A percentile compares a stretch with the other conserved stretches of the same genome.
Evolutionary conservation across 371 early-diverging fungal species (phyloP).

Genomic region (Apophysomyces ossiformis): DNA sequence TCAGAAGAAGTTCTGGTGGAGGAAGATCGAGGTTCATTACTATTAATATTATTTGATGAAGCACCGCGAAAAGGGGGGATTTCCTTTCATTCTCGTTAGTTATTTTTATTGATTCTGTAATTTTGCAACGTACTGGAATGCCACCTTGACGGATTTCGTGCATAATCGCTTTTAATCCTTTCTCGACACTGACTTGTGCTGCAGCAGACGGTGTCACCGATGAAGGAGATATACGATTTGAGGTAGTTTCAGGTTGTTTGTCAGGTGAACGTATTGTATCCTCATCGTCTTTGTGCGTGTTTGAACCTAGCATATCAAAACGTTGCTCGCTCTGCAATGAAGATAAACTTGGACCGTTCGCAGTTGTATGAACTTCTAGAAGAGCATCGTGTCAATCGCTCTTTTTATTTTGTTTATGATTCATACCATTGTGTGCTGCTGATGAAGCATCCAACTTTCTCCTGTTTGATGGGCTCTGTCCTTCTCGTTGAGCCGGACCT

Average conservation of each 20-base stretch:
- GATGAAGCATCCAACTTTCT: background rate
- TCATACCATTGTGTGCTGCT: background rate
- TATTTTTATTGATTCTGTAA: background rate
- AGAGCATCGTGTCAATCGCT: background rate
- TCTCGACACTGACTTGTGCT: background rate
- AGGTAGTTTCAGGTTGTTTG: too few species aligned
- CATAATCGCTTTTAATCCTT: background rate
- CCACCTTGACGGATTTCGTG: background rate
- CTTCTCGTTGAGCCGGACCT: constrained; percentile 5
- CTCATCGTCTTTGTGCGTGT: too few species aligned
- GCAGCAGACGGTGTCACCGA: background rate
- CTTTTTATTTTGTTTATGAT: background rate
- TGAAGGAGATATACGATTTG: too few species aligned
- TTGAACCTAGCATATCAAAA: too few species aligned
- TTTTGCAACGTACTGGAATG: background rate
- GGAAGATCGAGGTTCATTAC: background rate
- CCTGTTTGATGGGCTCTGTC: background rate
- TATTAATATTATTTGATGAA: background rate
- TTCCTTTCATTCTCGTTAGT: background rate
- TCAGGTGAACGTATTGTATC: too few species aligned
- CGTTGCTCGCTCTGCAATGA: too few species aligned
- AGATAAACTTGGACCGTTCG: too few species aligned
- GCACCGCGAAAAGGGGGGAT: background rate
- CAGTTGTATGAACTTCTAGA: background rate
- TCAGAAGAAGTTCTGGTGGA: background rate